These are phyloP conservation scores for Ephemerocybe angulata DNA, from an alignment of 768 basidiomycete genomes.

Conservation along the genomic window DNA sequence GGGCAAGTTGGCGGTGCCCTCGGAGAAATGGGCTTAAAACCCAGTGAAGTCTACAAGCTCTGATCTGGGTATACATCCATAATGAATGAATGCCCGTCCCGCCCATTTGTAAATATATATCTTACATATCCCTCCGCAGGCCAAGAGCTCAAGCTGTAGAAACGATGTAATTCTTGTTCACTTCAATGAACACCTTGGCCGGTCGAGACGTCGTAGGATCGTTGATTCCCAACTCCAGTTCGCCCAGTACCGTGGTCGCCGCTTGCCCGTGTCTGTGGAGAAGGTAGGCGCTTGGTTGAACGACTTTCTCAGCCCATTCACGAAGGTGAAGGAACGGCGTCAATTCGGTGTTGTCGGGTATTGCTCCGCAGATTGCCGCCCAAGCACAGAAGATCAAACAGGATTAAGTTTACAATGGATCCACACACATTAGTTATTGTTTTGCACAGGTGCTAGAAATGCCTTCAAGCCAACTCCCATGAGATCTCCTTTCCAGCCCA, in stretches of 20 bases:
- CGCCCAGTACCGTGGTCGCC: not conserved
- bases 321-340: not conserved
- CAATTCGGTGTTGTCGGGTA: no score
- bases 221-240: not conserved
- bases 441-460: no score
- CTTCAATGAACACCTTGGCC: not conserved
- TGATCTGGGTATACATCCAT: no score
- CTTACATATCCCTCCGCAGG: no score
- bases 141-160: constrained; percentile 6
- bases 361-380: no score
- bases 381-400: no score
- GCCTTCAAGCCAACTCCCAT: no score
- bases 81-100: no score
- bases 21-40: constrained; percentile 57
- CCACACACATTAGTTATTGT: no score
- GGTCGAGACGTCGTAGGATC: not conserved
- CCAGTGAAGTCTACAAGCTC: constrained; percentile 50
- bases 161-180: not conserved
- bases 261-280: not conserved
- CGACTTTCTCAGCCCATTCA: not conserved
- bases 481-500: constrained; percentile 78
- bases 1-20: constrained; percentile 66
- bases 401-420: no score
- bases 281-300: not conserved
- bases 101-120: no score